Evolutionary conservation across 1,284 basidiomycete genomes (phyloP), one percentile per base, ranked within the genome.

Genomic region (Papiliotrema fonsecae): DNA sequence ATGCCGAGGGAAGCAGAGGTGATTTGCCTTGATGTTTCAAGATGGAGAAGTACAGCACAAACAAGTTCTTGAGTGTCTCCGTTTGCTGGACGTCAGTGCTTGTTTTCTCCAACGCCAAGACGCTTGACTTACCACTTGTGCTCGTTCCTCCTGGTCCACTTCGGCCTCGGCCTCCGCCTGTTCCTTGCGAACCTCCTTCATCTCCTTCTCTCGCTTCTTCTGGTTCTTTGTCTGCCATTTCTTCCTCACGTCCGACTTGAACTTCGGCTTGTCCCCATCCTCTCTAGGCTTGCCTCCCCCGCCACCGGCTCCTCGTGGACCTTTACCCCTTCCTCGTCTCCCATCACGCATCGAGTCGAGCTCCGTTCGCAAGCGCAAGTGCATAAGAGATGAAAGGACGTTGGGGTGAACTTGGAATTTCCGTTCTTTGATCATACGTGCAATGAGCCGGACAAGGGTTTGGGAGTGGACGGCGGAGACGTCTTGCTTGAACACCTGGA

Each of bases 31-130:
- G 83, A 64, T 85, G 84, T 76, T 98, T 99, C 58, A 99, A 78
- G 62, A 98, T 87, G 56, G 88, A 85, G 75, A 99, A 98, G 75
- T 98, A 99, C 42, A 99, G 80, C 24, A 94, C 92, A 71, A 99
- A 99, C 38, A 98, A 79, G 54, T 98, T 83, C 75, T 98, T 98
- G 57, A 99, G 80, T 44, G 96, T 97, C 76, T 99, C 96, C 13
- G 93, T 98, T 79, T 94, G 91, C 87, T 94, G 30, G 14, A 21
- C 4, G 34, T 53, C 43, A 46, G 32, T 36, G 14, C 16, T 24
- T 3, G 27, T n/a, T 31, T 10, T 19, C 21, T 36, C 25, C 11
- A 19, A 24, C n/a, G 6, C 7, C 21, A 7, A 7, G 11, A 22
- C 28, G 24, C 22, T 11, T 7, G 2, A 78, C 85, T 74, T 65